phyloP scores from a whole-genome alignment of 2,329 filamentous ascomycete genomes.

The Ceratocystis cacaofunesta region DNA sequence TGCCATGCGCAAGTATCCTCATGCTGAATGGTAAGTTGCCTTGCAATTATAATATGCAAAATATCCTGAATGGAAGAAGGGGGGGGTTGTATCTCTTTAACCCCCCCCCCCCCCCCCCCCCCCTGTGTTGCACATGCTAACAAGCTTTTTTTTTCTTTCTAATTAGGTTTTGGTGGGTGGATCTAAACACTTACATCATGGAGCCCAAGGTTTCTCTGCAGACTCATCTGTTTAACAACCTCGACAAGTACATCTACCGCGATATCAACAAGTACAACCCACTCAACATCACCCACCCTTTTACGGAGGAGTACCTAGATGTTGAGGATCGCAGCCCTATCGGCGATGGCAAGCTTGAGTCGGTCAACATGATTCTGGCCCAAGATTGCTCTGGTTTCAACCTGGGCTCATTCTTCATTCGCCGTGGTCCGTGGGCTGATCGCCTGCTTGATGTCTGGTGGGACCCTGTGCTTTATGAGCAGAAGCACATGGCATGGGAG shows the following conservation, averaged over 20 bases:
- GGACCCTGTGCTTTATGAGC: conserved; percentile 94
- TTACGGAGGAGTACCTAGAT: conserved; percentile 61
- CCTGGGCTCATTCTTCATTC: conserved; percentile 85
- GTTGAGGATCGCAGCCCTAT: conserved; percentile 52
- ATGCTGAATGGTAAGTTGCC: conserved; percentile 74
- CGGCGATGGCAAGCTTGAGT: conserved; percentile 63
- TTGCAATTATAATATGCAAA: neutral
- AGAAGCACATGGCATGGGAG: conserved; percentile 98
- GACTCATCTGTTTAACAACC: conserved; percentile 71
- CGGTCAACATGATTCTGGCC: conserved; percentile 74
- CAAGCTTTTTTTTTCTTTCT: neutral
- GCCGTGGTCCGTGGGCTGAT: conserved; percentile 76
- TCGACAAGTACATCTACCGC: conserved; percentile 64
- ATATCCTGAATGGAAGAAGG: neutral
- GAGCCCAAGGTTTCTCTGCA: conserved; percentile 84
- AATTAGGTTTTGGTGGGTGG: conserved; percentile 96
- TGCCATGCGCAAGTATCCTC: conserved; percentile 79
- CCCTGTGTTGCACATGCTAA: neutral
- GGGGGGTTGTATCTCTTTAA: neutral
- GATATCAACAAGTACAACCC: conserved; percentile 97
- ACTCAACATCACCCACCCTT: conserved; percentile 79
- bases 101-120: too few relatives aligned
- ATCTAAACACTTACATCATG: conserved; percentile 97
- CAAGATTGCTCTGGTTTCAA: conserved; percentile 97
- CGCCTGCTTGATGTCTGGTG: conserved; percentile 91